Evolutionary conservation across 2,329 filamentous ascomycete genomes (phyloP).

Genomic region (Pyrenophora graminea): DNA sequence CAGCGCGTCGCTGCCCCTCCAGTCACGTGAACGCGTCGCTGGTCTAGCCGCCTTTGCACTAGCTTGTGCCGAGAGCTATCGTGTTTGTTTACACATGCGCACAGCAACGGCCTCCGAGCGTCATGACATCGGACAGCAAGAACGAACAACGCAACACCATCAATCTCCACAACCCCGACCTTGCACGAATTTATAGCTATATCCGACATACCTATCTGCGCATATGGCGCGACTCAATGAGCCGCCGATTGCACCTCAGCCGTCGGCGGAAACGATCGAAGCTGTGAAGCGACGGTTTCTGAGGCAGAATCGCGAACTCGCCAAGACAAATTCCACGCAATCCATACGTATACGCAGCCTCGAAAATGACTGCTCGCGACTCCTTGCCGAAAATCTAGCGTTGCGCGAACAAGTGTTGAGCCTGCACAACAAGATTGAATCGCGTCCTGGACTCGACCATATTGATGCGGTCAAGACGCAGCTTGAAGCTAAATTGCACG

Average conservation of each 20-base stretch:
- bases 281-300: constrained; percentile 73
- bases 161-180: constrained; percentile 13
- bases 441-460: constrained; percentile 66
- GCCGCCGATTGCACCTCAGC: constrained; percentile 54
- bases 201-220: constrained; percentile 46
- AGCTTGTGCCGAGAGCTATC: not conserved
- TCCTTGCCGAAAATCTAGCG: constrained; percentile 78
- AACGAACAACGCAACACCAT: constrained; percentile 13
- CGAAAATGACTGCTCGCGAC: constrained; percentile 73
- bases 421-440: constrained; percentile 69
- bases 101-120: too few species aligned
- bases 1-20: constrained; percentile 31
- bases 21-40: constrained; percentile 25
- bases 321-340: constrained; percentile 74
- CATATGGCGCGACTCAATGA: constrained; percentile 83
- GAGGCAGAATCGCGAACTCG: constrained; percentile 82
- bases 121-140: constrained; percentile 30
- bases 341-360: constrained; percentile 76
- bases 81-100: too few species aligned
- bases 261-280: constrained; percentile 70
- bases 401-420: constrained; percentile 72
- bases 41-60: constrained; percentile 1
- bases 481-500: constrained; percentile 72
- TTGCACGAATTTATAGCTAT: constrained; percentile 33
- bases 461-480: constrained; percentile 71